phyloP scores from a whole-genome alignment of 2,329 filamentous ascomycete genomes.

The Ceratocystis lukuohia region DNA sequence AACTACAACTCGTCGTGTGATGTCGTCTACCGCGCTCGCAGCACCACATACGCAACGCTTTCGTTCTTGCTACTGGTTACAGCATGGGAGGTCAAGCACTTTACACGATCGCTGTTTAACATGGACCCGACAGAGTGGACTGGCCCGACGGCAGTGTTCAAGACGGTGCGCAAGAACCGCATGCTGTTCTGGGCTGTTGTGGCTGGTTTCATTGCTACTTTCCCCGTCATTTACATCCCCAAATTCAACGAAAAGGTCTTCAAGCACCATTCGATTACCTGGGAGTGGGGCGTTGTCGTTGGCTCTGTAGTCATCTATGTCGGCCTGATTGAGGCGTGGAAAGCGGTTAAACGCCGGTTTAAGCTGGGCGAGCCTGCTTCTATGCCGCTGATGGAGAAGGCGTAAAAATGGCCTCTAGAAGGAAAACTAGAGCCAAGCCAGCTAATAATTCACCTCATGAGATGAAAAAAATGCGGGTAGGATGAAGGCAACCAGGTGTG shows the following conservation, averaged over 20 bases:
- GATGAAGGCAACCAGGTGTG: too few relatives aligned
- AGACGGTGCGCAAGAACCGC: constrained; percentile 53
- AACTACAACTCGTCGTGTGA: constrained; percentile 37
- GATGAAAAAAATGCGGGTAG: too few relatives aligned
- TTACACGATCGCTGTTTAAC: constrained; percentile 54
- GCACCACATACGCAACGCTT: constrained; percentile 55
- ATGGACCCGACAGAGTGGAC: constrained; percentile 43
- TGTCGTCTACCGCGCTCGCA: constrained; percentile 50
- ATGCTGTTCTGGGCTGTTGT: constrained; percentile 53
- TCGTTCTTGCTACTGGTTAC: constrained; percentile 56
- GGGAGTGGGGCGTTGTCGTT: constrained; percentile 60
- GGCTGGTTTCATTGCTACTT: constrained; percentile 45
- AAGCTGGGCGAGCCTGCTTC: constrained; percentile 24
- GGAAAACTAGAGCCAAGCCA: neutral
- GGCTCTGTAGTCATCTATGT: constrained; percentile 48
- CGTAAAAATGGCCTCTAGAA: neutral
- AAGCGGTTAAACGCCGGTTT: constrained; percentile 47
- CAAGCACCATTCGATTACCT: constrained; percentile 53
- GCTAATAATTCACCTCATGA: too few relatives aligned
- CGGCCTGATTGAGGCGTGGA: constrained; percentile 53
- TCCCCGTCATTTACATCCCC: constrained; percentile 55
- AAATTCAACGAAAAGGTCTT: constrained; percentile 53
- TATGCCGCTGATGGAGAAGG: constrained; percentile 10
- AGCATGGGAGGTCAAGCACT: constrained; percentile 62
- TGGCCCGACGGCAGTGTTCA: constrained; percentile 38